Conservation (phyloP, 805 yeast species). For the Zygosaccharomyces rouxii region DNA sequence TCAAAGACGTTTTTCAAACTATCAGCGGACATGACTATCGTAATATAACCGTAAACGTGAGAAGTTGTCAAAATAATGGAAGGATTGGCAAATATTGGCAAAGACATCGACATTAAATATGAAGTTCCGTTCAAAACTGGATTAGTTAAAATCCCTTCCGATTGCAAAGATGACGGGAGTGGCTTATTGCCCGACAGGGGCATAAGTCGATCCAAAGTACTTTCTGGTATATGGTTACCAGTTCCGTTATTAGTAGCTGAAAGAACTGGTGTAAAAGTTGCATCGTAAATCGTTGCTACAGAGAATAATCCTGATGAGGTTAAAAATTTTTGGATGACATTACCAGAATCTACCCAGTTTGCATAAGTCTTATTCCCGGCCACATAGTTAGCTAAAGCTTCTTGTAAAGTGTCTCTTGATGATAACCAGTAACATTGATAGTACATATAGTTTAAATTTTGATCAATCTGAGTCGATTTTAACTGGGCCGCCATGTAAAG, state of each 20-base stretch:
- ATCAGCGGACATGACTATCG: constrained; percentile 51
- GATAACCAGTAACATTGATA: constrained; percentile 68
- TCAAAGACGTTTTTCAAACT: constrained; percentile 39
- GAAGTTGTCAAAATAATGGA: constrained; percentile 60
- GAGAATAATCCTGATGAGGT: constrained; percentile 60
- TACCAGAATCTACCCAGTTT: constrained; percentile 44
- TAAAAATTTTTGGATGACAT: constrained; percentile 56
- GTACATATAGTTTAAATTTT: constrained; percentile 55
- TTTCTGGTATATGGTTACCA: constrained; percentile 32
- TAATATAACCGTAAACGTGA: constrained; percentile 63
- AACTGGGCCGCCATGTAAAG: constrained; percentile 74
- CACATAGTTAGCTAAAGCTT: constrained; percentile 54
- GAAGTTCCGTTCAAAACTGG: constrained; percentile 49
- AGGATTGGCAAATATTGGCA: constrained; percentile 71
- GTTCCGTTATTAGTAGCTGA: constrained; percentile 41
- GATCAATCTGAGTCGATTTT: constrained; percentile 74
- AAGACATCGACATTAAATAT: constrained; percentile 66
- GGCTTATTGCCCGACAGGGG: constrained; percentile 49
- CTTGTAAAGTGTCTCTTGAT: constrained; percentile 54
- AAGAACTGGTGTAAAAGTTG: constrained; percentile 47
- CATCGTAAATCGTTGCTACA: constrained; percentile 63
- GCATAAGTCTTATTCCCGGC: constrained; percentile 66
- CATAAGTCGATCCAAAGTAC: constrained; percentile 38
- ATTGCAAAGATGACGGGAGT: constrained; percentile 41
- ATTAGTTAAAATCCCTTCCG: constrained; percentile 56